Evolutionary conservation across 345 rosid genomes (phyloP), one percentile per base, ranked within the genome.

Genomic region (Boechera stricta): DNA sequence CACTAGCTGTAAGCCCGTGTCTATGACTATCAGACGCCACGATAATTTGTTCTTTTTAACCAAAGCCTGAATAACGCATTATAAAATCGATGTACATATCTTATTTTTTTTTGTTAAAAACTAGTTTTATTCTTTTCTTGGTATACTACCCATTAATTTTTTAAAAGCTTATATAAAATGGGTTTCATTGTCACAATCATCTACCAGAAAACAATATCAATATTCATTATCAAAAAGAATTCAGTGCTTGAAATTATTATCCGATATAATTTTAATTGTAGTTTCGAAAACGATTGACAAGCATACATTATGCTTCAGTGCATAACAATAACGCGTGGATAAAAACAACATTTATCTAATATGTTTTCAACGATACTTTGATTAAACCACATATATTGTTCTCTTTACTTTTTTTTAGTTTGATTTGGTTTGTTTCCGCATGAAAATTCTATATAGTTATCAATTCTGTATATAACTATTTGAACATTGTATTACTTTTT

Each of bases 221-320:
- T 52, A 52, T 31, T 65, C 15, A 7, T 58, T 33, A 51, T 12
- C 3, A 36, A 21, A 67, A 51, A 24, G 24, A 53, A 41, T 67
- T 2, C 15, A 26, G 3, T 28, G 26, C 18, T 58, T 71, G 4
- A 39, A 9, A 48, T 59, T 32, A 49, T 18, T 9, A 29, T 66
- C 24, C 55, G 44, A 70, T 33, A 60, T 57, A 13, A 47, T 39
- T 72, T 67, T 71, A 67, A 72, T 35, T 48, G 36, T 61, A 35
- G 36, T 71, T 18, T 59, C 24, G 67, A 71, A 58, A 59, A 71
- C 28, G 48, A 58, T 71, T 33, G 75, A 59, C 47, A 58, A 58
- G 10, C 39, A 58, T 35, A 32, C 47, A n/a, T 71, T 29, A 29
- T 28, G 54, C 13, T 16, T 12, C 26, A 33, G 6, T 32, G 67